Base-by-base conservation (phyloP, 192 early-diverging fungal species). In the Piromyces finnis region DNA sequence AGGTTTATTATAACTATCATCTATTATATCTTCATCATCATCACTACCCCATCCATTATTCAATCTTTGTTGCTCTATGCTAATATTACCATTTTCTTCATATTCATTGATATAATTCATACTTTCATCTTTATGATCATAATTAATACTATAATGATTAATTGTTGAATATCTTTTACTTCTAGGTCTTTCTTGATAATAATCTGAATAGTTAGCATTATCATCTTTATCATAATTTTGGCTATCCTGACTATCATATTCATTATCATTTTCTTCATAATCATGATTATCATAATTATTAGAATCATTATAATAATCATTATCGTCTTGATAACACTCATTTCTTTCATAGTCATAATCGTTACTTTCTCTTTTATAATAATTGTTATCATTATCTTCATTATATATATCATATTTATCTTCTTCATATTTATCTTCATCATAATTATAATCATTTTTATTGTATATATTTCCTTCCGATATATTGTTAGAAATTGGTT, bases 401-500 rank as follows among this genome's bases (percentile, higher is more conserved):
- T 7, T 22, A 51, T 51, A 22, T 4, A 22, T 22, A 51, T 51
- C 3, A 22, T n/a, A 3, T 68, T 68, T 11, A 9, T 11, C 51
- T 7, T 68, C 16, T 11, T 68, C 5, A 68, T 68, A 9, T 5
- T 17, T 9, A n/a, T n/a, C 6, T n/a, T 26, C 22, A 68, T n/a
- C 4, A 68, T 68, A 0, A n/a, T 68, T n/a, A n/a, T n/a, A 0
- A 68, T 68, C 0, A 26, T 68, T 27, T 9, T 68, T 9, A 68
- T n/a, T 27, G 22, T 68, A n/a, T 22, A 26, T 0, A 4, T 68
- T 17, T 9, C 17, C 51, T 22, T 68, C 51, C 3, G 16, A 68
- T 68, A n/a, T 27, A 68, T 68, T 68, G n/a, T 26, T 26, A n/a
- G 51, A 17, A 68, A 68, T 68, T 17, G 82, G 82, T 77, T 87